Conservation (phyloP, 352 stramenopile species). For the Elongisporangium anandrum region DNA sequence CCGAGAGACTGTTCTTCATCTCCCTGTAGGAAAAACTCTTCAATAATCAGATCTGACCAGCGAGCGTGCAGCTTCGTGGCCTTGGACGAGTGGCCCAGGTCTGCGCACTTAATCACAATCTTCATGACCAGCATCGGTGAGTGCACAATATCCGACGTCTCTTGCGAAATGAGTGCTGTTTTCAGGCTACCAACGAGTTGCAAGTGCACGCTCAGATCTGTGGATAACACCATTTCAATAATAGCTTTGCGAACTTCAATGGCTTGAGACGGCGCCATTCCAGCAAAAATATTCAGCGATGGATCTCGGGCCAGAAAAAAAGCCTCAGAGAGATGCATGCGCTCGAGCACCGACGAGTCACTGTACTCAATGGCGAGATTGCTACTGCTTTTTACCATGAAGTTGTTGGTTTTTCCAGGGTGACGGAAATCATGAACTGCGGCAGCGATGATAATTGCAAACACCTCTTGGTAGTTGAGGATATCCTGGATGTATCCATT, state of each 20-base stretch:
- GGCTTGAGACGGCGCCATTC: constrained; percentile 43
- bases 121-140: constrained; percentile 85
- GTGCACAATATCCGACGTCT: constrained; percentile 65
- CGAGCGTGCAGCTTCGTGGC: constrained; percentile 69
- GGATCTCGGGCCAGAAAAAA: constrained; percentile 72
- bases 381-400: constrained; percentile 71
- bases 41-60: constrained; percentile 90
- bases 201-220: constrained; percentile 76
- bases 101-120: constrained; percentile 87
- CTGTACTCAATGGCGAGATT: constrained; percentile 80
- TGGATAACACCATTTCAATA: constrained; percentile 85
- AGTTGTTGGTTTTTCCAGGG: constrained; percentile 84
- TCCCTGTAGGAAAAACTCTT: constrained; percentile 95
- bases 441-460: constrained; percentile 71
- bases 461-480: constrained; percentile 78
- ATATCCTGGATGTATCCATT: constrained; percentile 78
- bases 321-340: constrained; percentile 81
- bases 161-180: constrained; percentile 74
- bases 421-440: constrained; percentile 85
- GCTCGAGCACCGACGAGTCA: constrained; percentile 78
- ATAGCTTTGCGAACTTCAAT: constrained; percentile 77
- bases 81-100: constrained; percentile 92
- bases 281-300: constrained; percentile 72
- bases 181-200: constrained; percentile 79
- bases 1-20: constrained; percentile 89